Base-by-base conservation (phyloP, 2,329 filamentous ascomycete genomes). In the Fusarium virguliforme region DNA sequence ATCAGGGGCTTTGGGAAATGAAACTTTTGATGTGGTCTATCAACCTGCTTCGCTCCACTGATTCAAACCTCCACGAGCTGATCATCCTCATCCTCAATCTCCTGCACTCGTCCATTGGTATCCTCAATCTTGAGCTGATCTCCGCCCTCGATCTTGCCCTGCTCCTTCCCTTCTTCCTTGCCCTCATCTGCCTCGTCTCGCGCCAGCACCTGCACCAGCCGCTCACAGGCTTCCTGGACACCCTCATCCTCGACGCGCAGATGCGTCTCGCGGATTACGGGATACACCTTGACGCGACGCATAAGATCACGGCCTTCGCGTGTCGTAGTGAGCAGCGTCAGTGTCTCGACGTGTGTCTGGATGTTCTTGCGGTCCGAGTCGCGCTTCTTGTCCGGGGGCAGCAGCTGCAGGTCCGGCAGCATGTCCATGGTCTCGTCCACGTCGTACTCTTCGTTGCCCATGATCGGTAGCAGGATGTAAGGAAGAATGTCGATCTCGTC, bases 121-220 rank as follows among this genome's bases (percentile, higher is more conserved):
- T 80, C 78, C 62, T 86, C 84, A 4, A 53, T 64, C 83, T 79
- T 60, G 18, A 18, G 18, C 18, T 18, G 18, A 18, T 18, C 18
- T 18, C 18, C 18, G 77, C 75, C 43, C 80, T 71, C 60, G 9
- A 38, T 80, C 56, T 84, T 77, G 41, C 80, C 78, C 62, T 86
- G 84, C 1, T 41, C 64, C 83, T 79, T 61, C 77, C 74, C 41
- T 80, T 72, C 63, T 4, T 38, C 81, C 56, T 84, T 77, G 43
- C 73, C 76, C 48, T 82, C 84, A 4, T 72, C 77, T 13, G 83
- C 90, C 78, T 96, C 94, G 48, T 94, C 93, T 62, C 93, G 86
- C 90, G 94, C 94, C 67, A 97, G 79, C 7, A 97, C 90, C 78
- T 99, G 94, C 51, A 99, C 96, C 58, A 98, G 79, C 62, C 96